These are phyloP conservation scores for Astrocystis sublimbata DNA, from an alignment of 495 filamentous ascomycete species.

Conservation along the genomic window DNA sequence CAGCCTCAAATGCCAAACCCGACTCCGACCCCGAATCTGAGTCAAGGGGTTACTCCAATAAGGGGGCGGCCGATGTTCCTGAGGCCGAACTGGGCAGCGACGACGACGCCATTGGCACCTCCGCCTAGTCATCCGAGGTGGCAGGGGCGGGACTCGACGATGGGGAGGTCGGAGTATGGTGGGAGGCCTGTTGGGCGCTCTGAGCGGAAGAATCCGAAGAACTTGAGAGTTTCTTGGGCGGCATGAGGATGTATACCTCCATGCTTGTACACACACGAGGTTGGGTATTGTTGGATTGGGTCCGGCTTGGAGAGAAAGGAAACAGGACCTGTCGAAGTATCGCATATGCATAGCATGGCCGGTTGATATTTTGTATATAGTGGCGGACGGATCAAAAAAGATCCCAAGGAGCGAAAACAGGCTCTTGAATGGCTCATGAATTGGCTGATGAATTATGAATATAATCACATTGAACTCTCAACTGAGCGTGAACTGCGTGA, in stretches of 20 bases:
- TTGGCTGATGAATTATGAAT: background rate
- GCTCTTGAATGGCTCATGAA: too few relatives aligned
- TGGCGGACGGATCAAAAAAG: too few relatives aligned
- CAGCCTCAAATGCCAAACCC: too few relatives aligned
- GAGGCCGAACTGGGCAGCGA: conserved; percentile 25
- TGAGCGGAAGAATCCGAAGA: conserved; percentile 24
- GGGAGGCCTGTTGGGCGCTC: conserved; percentile 23
- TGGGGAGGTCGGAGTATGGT: conserved; percentile 24
- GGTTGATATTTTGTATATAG: too few relatives aligned
- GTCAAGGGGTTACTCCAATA: too few relatives aligned
- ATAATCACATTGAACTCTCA: background rate
- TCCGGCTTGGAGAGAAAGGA: background rate
- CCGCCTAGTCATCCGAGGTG: conserved; percentile 24
- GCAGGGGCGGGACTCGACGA: conserved; percentile 28
- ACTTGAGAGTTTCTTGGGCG: conserved; percentile 36
- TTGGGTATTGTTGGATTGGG: background rate
- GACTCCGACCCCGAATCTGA: too few relatives aligned
- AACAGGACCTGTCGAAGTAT: background rate
- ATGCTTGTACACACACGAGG: too few relatives aligned
- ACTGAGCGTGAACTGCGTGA: background rate
- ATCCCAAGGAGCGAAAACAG: too few relatives aligned
- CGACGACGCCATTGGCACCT: conserved; percentile 33
- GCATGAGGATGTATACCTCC: too few relatives aligned
- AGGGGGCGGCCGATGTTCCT: conserved; percentile 32
- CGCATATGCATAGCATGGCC: too few relatives aligned